Base-by-base conservation (phyloP, 2,329 filamentous ascomycete genomes). In the Diaporthe caulivora region DNA sequence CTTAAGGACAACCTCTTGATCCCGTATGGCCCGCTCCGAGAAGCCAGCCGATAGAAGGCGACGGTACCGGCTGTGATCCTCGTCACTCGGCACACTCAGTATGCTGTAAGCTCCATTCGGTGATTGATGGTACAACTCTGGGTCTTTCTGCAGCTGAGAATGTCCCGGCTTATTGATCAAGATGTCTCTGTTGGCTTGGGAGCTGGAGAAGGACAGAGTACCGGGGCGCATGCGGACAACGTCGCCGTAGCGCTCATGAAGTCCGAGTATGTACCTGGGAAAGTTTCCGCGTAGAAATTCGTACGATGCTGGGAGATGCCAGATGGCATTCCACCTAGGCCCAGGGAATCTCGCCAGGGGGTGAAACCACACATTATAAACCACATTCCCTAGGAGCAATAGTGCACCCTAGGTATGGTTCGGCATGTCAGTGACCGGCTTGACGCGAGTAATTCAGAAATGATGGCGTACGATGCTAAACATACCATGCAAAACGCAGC, bases 191-290 rank as follows among this genome's bases (percentile, higher is more conserved):
- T 58, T 49, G 57, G 70, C 70, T 8, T 91, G 18, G 87, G 84
- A 76, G 17, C 57, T 64, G 11, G 70, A 80, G 72, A 82, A 84
- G 8, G 81, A 80, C 13, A 85, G 78, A n/a, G 79, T 76, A 42
- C 80, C 80, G 1, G 84, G 83, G 1, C 57, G 24, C 3, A 72
- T 60, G 24, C 70, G 70, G 15, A 72, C 70, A n/a, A 47, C 51
- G n/a, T 65, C 57, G 5, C 70, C 70, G 26, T 72, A 72, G 18
- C 31, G 24, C 49, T 72, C 58, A 49, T 72, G 70, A 13, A 72
- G 54, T 29, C 9, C 47, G 31, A 71, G 34, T 9, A 73, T 15
- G 1, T 73, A 67, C 8, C 37, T 37, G 18, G 62, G 15, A n/a
- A 74, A 60, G 40, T 47, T 71, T 18, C 74, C 71, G 5, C 26